Evolutionary conservation across 2,329 filamentous ascomycete species (phyloP).

Genomic region (Monosporascus sp.): DNA sequence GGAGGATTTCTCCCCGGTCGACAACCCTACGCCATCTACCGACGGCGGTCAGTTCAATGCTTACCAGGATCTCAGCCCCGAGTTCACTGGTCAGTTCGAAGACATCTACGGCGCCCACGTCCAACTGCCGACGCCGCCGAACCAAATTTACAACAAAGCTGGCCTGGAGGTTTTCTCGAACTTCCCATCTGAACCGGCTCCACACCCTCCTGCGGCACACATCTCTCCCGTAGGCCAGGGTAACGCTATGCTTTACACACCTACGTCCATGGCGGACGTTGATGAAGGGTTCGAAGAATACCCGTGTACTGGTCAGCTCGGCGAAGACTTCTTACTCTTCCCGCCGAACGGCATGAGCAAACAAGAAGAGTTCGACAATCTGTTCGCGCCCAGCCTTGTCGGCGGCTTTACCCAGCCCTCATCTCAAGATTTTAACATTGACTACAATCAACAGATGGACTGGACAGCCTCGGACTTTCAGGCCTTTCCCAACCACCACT

Average conservation of each 20-base stretch:
- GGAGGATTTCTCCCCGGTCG: slow-evolving; percentile 37
- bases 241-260: slow-evolving; percentile 64
- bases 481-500: slow-evolving; percentile 13
- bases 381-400: slow-evolving; percentile 48
- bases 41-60: slow-evolving; percentile 46
- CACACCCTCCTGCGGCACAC: slow-evolving; percentile 41
- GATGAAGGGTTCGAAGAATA: slow-evolving; percentile 63
- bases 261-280: slow-evolving; percentile 53
- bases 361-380: slow-evolving; percentile 33
- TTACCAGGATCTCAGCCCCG: slow-evolving; percentile 54
- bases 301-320: slow-evolving; percentile 35
- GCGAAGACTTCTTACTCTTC: slow-evolving; percentile 63
- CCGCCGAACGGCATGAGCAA: slow-evolving; percentile 36
- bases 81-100: slow-evolving; percentile 57
- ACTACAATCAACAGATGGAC: slow-evolving; percentile 22
- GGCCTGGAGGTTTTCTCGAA: slow-evolving; percentile 37
- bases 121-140: slow-evolving; percentile 48
- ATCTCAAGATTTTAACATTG: slow-evolving; percentile 41
- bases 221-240: slow-evolving; percentile 66
- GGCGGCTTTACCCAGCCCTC: slow-evolving; percentile 48
- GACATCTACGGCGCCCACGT: slow-evolving; percentile 57
- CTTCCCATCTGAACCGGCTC: slow-evolving; percentile 34
- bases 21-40: slow-evolving; percentile 47
- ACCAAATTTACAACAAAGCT: slow-evolving; percentile 39
- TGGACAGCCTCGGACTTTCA: slow-evolving; percentile 22